Evolutionary conservation across 140 eudicot genomes (phyloP), one percentile per base, ranked within the genome.

Genomic region (Anethum foeniculum): DNA sequence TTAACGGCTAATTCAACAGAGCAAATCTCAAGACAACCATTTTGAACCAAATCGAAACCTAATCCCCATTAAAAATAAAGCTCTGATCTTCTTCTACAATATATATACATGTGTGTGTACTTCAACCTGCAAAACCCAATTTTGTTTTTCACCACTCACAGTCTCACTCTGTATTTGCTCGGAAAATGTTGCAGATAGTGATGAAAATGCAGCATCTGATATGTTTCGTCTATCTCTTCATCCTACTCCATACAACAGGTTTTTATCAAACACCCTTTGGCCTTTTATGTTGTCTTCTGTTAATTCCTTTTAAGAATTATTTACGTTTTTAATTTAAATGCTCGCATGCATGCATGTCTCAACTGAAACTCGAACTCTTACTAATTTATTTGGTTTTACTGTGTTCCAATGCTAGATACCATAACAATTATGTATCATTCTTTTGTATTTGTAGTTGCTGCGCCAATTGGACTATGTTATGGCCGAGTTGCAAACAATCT

Each of bases 401-500:
- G 5, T 49, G 67, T 23, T 7, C 23, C 4, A 58, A 23, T 58
- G 30, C 67, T 58, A 54, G 21, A 58, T 21, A 21, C 1, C 1
- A 2, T 60, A n/a, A n/a, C 15, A 60, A 12, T 60, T 12, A 60
- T 60, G 4, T 76, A 41, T 68, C 19, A 10, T n/a, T 72, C 13
- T 46, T 64, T 27, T 14, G 6, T 48, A 64, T 46, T 79, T 56
- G 65, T 79, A 89, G 92, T 21, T n/a, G 93, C 85, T 36, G 86
- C 86, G 36, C 91, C 89, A 21, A 78, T 90, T n/a, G 95, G 97
- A 78, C 82, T 90, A 9, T 92, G 97, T 83, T 90, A 92, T 46
- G 97, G 97, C 76, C 86, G 88, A 2, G 92, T 90, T 9, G 90
- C 89, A 54, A 83, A 80, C 87, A 88, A 92, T 82, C 90, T 92